Percentiles rank a stretch among this genome's conserved stretches.
Conservation (phyloP, 345 rosid species). For the Crucihimalaya himalaica region DNA sequence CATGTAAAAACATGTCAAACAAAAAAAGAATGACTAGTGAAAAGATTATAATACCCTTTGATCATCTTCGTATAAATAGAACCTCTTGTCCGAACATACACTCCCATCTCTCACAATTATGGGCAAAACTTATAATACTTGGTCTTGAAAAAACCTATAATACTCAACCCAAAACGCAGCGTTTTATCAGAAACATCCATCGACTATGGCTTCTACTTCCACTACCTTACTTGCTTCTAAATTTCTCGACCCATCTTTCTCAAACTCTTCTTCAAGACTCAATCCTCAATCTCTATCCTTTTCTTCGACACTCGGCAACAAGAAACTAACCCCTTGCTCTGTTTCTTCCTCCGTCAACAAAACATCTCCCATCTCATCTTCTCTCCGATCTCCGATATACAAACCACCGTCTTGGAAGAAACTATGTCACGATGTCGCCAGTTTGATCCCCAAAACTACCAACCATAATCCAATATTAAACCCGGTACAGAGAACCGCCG, state of each 20-base stretch:
- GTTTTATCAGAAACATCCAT: constrained; percentile 7
- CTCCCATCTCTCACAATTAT: not conserved
- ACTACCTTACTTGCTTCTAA: constrained; percentile 17
- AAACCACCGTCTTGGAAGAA: constrained; percentile 36
- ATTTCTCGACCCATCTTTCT: constrained; percentile 17
- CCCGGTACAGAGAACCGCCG: constrained; percentile 56
- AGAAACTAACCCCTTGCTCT: constrained; percentile 21
- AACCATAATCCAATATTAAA: constrained; percentile 43
- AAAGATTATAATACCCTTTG: constrained; percentile 21
- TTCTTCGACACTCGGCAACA: constrained; percentile 12
- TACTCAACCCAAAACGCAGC: constrained; percentile 5
- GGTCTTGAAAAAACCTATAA: constrained; percentile 28
- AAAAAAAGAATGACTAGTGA: not conserved
- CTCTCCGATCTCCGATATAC: constrained; percentile 46
- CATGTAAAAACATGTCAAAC: not conserved
- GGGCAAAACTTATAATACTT: constrained; percentile 34
- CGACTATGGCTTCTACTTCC: constrained; percentile 25
- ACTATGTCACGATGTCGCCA: constrained; percentile 25
- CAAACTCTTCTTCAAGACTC: constrained; percentile 4
- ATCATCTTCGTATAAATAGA: constrained; percentile 10
- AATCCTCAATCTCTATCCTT: constrained; percentile 27
- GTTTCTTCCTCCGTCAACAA: constrained; percentile 26
- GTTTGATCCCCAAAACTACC: constrained; percentile 19
- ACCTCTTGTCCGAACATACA: not conserved
- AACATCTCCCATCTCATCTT: constrained; percentile 24